Conservation (phyloP, 176 grass and related monocot species). For the Echinochloa phyllopogon region DNA sequence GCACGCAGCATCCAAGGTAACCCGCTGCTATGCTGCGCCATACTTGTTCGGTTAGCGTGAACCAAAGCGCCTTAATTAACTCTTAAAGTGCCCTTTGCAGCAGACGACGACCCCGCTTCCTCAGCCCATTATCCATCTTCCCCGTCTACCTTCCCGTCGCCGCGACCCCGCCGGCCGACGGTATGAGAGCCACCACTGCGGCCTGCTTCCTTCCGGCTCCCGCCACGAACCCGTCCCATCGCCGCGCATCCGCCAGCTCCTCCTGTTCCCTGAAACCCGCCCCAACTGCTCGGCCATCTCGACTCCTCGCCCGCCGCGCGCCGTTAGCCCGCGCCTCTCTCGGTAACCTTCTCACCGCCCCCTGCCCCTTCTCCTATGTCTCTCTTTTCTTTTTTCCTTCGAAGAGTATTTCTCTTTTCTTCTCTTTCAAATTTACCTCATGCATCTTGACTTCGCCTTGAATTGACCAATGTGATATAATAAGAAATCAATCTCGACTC, state of each 20-base stretch:
- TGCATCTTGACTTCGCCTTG: not conserved
- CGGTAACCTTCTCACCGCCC: conserved; percentile 20
- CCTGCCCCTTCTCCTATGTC: too few relatives aligned
- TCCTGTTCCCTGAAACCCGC: not conserved
- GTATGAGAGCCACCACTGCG: conserved; percentile 19
- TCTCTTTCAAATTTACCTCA: not conserved
- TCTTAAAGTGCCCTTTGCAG: too few relatives aligned
- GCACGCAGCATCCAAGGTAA: too few relatives aligned
- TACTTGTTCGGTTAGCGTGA: too few relatives aligned
- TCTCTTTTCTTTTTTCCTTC: not conserved
- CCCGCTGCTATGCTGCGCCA: too few relatives aligned
- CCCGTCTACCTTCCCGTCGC: not conserved
- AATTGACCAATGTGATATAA: not conserved
- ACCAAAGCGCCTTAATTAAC: too few relatives aligned
- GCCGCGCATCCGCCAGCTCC: not conserved
- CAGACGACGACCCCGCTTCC: too few relatives aligned
- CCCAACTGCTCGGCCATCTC: not conserved
- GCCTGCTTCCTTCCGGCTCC: not conserved
- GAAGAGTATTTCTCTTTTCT: not conserved
- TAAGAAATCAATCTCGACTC: not conserved
- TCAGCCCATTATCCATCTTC: not conserved
- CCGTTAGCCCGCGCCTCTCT: conserved; percentile 21
- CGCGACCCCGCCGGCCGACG: not conserved
- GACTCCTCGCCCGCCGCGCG: not conserved
- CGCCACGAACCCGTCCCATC: not conserved